Conservation (phyloP, 1,284 basidiomycete species). For the Moesziomyces antarcticus region DNA sequence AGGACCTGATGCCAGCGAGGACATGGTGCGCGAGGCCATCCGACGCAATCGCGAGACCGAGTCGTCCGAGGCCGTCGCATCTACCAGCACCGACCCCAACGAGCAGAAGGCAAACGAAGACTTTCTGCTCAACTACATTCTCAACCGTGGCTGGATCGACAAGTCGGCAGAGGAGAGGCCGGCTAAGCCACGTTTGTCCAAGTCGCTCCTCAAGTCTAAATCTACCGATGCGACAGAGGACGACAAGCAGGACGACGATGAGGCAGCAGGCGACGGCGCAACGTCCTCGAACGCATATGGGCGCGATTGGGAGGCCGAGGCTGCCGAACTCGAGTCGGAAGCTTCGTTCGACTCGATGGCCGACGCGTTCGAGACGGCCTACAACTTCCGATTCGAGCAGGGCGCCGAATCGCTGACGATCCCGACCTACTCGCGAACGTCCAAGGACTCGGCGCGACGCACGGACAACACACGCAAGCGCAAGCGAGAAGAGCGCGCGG, state of each 20-base stretch:
- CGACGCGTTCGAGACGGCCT: conserved; percentile 65
- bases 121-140: conserved; percentile 76
- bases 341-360: conserved; percentile 64
- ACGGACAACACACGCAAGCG: conserved; percentile 62
- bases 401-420: conserved; percentile 57
- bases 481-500: conserved; percentile 60
- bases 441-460: conserved; percentile 58
- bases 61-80: conserved; percentile 33
- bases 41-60: conserved; percentile 19
- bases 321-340: conserved; percentile 64
- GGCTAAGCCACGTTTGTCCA: conserved; percentile 35
- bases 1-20: conserved; percentile 75
- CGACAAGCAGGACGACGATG: conserved; percentile 2
- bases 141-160: conserved; percentile 67
- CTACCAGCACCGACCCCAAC: conserved; percentile 49
- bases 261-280: not conserved
- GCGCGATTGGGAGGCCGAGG: conserved; percentile 65
- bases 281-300: conserved; percentile 25
- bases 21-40: conserved; percentile 50
- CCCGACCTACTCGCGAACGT: conserved; percentile 58
- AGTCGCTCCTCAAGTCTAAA: conserved; percentile 26
- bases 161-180: conserved; percentile 41
- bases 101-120: conserved; percentile 75
- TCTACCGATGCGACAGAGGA: conserved; percentile 17
- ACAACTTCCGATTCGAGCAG: conserved; percentile 67